Base-by-base conservation (phyloP, 176 grass and related monocot species). In the Metroxylon sagu region DNA sequence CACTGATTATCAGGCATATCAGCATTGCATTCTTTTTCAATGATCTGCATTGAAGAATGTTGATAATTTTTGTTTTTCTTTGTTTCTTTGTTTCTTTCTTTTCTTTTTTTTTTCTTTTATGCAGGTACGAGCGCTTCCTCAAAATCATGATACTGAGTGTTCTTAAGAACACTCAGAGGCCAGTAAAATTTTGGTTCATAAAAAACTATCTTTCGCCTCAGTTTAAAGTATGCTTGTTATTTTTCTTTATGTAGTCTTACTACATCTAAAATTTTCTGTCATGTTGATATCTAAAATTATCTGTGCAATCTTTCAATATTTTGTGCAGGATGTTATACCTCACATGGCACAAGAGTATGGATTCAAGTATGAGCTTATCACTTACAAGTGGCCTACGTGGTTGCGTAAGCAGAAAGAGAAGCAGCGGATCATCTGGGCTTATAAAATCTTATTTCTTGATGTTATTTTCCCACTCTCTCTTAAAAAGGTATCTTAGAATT, bases 131-230 rank as follows among this genome's bases (percentile, higher is more conserved):
- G 48, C 84, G 87, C 60, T 97, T 97, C 78, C 84, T 97, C 62
- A 97, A 97, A 74, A 97, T 97, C 66, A 97, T 97, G 93, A 91
- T 97, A 66, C 74, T 97, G 50, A 97, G 93, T 76, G 93, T 97
- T 75, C 74, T 97, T 53, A 91, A 88, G 80, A 88, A 91, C 52
- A 91, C 93, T 25, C 78, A 81, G 65, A 88, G 93, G 52, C 87
- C 93, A 14, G 93, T 91, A 48, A 97, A 97, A 81, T 97, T 97
- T 80, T 97, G 87, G 93, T 97, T 97, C 78, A 97, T 97, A 50
- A 97, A 97, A 75, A 97, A 97, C 71, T 97, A 91, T 84, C 87
- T 97, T n/a, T 97, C 93, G 70, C 93, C 93, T 57, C 93, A 88
- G 61, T 97, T 97, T 69, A 97, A 97, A 81, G 92, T 97, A 77